Conservation (phyloP, 2,329 filamentous ascomycete species). For the Nemania serpens region DNA sequence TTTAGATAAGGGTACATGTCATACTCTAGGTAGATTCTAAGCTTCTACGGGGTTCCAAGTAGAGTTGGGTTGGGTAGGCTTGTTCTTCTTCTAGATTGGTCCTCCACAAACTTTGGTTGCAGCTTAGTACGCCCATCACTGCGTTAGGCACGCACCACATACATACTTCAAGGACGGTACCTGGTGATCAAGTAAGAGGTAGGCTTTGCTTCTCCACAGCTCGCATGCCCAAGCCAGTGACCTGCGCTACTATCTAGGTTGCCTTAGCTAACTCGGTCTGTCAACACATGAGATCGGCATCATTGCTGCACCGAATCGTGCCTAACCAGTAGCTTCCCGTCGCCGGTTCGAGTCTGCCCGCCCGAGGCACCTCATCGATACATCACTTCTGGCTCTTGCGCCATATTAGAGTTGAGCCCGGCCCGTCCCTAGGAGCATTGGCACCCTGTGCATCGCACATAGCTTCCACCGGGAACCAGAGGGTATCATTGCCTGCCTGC, state of each 20-base stretch:
- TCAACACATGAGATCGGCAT: background rate
- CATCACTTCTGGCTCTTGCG: background rate
- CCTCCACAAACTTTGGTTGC: no score
- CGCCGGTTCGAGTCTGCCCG: background rate
- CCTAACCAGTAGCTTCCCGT: background rate
- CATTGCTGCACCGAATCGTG: background rate
- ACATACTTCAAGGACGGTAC: background rate
- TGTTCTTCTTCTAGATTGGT: no score
- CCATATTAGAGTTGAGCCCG: constrained; percentile 13
- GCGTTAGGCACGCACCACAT: no score
- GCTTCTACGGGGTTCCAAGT: no score
- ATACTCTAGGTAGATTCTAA: background rate
- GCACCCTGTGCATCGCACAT: background rate
- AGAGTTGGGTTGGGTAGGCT: no score
- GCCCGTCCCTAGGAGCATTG: constrained; percentile 10
- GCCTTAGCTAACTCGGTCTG: background rate
- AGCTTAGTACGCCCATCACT: no score
- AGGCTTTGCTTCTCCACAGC: background rate
- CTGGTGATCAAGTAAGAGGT: background rate
- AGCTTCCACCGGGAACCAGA: constrained; percentile 21
- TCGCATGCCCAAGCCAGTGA: background rate
- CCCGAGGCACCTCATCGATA: constrained; percentile 10
- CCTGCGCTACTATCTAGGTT: background rate
- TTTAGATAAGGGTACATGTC: no score
- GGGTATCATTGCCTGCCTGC: constrained; percentile 37